Evolutionary conservation across 306 rosid genomes (phyloP).

Genomic region (Erythrophleum fordii): DNA sequence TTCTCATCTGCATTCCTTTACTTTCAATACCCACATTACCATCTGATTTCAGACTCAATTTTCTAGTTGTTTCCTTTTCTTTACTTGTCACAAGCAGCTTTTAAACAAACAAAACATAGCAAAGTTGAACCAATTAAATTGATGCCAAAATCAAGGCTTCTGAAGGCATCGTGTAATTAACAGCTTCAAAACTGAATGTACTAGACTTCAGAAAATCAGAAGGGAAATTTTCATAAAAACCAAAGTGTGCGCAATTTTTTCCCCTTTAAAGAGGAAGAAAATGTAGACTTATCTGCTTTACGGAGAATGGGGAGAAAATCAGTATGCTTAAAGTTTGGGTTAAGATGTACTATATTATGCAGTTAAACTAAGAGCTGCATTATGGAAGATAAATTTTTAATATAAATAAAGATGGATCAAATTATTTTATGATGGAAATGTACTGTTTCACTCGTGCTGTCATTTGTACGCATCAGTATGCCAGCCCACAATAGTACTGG

Average conservation of each 20-base stretch:
- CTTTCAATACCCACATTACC: constrained; percentile 24
- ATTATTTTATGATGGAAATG: not conserved
- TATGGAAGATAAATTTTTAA: not conserved
- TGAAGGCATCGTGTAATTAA: not conserved
- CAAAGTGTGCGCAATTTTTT: not conserved
- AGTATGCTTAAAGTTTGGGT: not conserved
- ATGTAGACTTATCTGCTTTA: not conserved
- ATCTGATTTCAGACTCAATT: not conserved
- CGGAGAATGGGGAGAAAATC: not conserved
- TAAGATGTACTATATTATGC: not conserved
- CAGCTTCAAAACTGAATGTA: not conserved
- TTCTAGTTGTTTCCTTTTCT: not conserved
- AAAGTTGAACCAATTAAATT: not conserved
- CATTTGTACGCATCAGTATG: not conserved
- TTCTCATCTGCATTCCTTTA: constrained; percentile 21
- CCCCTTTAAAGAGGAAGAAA: constrained; percentile 1
- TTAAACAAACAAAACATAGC: not conserved
- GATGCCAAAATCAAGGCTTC: not conserved
- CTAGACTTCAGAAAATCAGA: not conserved
- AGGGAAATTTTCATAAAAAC: constrained; percentile 1
- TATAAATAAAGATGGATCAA: not conserved
- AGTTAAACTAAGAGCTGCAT: not conserved
- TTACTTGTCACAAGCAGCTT: not conserved
- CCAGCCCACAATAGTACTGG: not conserved
- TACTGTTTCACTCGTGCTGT: constrained; percentile 5